Evolutionary conservation across 306 rosid genomes (phyloP).

Genomic region (Cucurbita argyrosperma): DNA sequence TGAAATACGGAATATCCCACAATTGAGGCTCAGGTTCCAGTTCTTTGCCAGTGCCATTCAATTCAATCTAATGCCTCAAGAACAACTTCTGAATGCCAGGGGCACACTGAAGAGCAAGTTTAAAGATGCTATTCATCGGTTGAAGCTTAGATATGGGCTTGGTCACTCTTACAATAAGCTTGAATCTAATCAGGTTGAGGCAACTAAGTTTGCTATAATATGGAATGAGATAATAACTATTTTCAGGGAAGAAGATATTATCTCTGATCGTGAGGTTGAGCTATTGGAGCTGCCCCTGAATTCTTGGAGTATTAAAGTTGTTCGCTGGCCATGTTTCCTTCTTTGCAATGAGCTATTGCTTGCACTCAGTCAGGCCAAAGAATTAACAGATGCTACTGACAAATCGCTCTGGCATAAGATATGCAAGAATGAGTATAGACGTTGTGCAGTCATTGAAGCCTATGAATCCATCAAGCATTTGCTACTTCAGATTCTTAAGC

Average conservation of each 20-base stretch:
- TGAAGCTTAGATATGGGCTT: conserved; percentile 89
- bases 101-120: conserved; percentile 64
- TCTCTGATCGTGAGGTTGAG: conserved; percentile 79
- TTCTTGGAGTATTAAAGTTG: conserved; percentile 84
- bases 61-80: conserved; percentile 96
- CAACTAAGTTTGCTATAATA: conserved; percentile 78
- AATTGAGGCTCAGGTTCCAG: conserved; percentile 84
- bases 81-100: conserved; percentile 66
- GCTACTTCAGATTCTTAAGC: conserved; percentile 46
- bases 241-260: conserved; percentile 92
- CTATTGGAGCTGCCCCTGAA: conserved; percentile 73
- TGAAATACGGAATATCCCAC: conserved; percentile 82
- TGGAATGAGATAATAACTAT: conserved; percentile 85
- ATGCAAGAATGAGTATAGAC: conserved; percentile 82
- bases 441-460: conserved; percentile 82
- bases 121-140: conserved; percentile 75
- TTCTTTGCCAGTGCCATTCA: conserved; percentile 91
- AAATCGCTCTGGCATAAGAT: conserved; percentile 68
- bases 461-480: conserved; percentile 64
- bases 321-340: conserved; percentile 94
- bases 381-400: conserved; percentile 62
- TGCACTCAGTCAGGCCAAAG: conserved; percentile 94
- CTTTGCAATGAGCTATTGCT: conserved; percentile 87
- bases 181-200: conserved; percentile 80
- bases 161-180: conserved; percentile 84